A percentile compares a stretch with the other conserved stretches of the same genome.
phyloP scores from a whole-genome alignment of 1,139 yeast genomes.

The Debaryomycetaceae sp. region DNA sequence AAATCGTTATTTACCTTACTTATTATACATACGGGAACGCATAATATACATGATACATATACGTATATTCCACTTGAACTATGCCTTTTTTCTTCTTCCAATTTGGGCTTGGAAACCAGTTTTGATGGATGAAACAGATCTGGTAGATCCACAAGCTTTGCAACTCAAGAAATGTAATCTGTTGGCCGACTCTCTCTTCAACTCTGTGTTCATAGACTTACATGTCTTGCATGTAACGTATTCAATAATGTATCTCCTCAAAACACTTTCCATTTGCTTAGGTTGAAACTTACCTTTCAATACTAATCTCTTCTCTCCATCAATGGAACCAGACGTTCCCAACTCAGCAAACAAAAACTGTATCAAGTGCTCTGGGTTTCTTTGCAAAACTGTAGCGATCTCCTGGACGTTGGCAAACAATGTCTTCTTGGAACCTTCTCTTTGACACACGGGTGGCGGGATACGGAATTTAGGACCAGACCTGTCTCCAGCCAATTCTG shows the following conservation, averaged over 20 bases:
- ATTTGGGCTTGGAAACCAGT: conserved; percentile 99
- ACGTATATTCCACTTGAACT: background rate
- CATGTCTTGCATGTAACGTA: conserved; percentile 98
- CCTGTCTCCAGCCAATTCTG: conserved; percentile 97
- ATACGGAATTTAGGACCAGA: conserved; percentile 90
- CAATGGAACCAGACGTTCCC: conserved; percentile 99
- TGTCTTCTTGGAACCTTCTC: conserved; percentile 97
- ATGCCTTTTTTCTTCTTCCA: conserved; percentile 62
- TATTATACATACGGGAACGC: conserved; percentile 8
- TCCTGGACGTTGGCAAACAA: conserved; percentile 94
- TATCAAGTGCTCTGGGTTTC: conserved; percentile 95
- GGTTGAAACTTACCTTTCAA: conserved; percentile 98
- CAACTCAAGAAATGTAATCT: conserved; percentile 97
- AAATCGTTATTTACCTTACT: background rate
- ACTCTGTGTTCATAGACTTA: conserved; percentile 94
- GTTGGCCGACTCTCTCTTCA: conserved; percentile 92
- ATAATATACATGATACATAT: background rate
- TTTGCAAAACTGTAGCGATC: conserved; percentile 88
- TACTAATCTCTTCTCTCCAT: conserved; percentile 93
- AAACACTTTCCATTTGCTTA: conserved; percentile 93
- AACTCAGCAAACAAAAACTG: conserved; percentile 96
- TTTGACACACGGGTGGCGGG: conserved; percentile 95
- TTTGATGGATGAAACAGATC: conserved; percentile 96
- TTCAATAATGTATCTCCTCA: conserved; percentile 94
- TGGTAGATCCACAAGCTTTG: conserved; percentile 95